Percentiles rank a stretch among this genome's conserved stretches.
Evolutionary conservation across 768 basidiomycete genomes (phyloP).

Genomic region (Aureoboletus auriporus): DNA sequence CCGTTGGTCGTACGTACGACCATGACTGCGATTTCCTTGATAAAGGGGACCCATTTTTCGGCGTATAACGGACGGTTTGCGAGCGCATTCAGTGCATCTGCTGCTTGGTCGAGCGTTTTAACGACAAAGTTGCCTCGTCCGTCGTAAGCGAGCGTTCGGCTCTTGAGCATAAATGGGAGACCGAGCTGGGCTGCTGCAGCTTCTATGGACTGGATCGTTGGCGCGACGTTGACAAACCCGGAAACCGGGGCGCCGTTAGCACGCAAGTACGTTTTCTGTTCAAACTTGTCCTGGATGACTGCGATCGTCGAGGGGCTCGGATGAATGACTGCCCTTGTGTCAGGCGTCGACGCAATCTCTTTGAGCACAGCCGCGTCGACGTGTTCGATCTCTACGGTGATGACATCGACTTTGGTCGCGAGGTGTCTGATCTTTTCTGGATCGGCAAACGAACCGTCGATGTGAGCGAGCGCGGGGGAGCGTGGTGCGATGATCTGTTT

Average conservation of each 20-base stretch:
- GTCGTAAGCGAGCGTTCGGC: slow-evolving; percentile 92
- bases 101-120: slow-evolving; percentile 46
- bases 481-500: slow-evolving; percentile 77
- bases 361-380: slow-evolving; percentile 77
- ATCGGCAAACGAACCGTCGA: slow-evolving; percentile 89
- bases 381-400: slow-evolving; percentile 97
- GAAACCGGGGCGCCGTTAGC: slow-evolving; percentile 49
- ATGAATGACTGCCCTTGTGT: slow-evolving; percentile 44
- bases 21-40: slow-evolving; percentile 93
- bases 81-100: slow-evolving; percentile 50
- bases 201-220: slow-evolving; percentile 46
- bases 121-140: slow-evolving; percentile 90
- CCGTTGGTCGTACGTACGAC: slow-evolving; percentile 80
- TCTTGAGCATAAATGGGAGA: slow-evolving; percentile 93
- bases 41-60: slow-evolving; percentile 89
- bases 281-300: slow-evolving; percentile 77
- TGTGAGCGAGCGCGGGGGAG: slow-evolving; percentile 48
- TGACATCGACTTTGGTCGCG: slow-evolving; percentile 73
- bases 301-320: slow-evolving; percentile 80
- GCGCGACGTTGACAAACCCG: slow-evolving; percentile 58
- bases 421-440: slow-evolving; percentile 74
- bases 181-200: slow-evolving; percentile 59
- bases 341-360: slow-evolving; percentile 28
- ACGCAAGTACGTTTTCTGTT: slow-evolving; percentile 58
- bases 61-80: slow-evolving; percentile 79